Conservation (phyloP, 192 early-diverging fungal genomes). For the Podila minutissima region DNA sequence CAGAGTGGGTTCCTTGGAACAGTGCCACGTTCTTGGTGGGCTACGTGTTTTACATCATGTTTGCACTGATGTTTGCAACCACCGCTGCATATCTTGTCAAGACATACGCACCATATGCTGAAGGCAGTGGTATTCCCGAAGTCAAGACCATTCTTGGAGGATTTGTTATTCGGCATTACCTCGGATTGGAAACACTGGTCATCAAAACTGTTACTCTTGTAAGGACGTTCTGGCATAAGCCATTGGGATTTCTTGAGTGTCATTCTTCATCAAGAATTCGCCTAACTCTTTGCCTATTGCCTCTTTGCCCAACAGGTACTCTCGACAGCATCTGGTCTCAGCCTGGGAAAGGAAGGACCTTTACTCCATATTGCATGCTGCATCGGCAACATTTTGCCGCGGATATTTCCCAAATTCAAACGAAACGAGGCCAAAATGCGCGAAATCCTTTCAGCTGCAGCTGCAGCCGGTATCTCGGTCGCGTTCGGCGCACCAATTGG, state of each 20-base stretch:
- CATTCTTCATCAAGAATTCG: too few species aligned
- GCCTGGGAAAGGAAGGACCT: slow-evolving; percentile 93
- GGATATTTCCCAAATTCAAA: slow-evolving; percentile 91
- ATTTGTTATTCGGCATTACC: slow-evolving; percentile 93
- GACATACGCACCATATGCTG: slow-evolving; percentile 78
- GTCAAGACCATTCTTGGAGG: slow-evolving; percentile 95
- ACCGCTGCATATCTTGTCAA: slow-evolving; percentile 63
- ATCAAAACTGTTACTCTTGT: slow-evolving; percentile 93
- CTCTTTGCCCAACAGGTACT: slow-evolving; percentile 58
- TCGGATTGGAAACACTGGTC: slow-evolving; percentile 88
- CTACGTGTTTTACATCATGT: slow-evolving; percentile 57
- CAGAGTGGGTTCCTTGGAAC: slow-evolving; percentile 55
- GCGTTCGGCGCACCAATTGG: slow-evolving; percentile 98
- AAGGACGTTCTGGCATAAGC: slow-evolving; percentile 11
- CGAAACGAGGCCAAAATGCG: slow-evolving; percentile 93
- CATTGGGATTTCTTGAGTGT: too few species aligned
- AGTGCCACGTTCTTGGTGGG: slow-evolving; percentile 49
- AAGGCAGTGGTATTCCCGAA: slow-evolving; percentile 96
- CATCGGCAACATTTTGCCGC: slow-evolving; percentile 85
- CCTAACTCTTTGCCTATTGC: background rate
- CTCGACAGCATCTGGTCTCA: slow-evolving; percentile 85
- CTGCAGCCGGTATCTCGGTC: slow-evolving; percentile 92
- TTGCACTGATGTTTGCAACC: slow-evolving; percentile 55
- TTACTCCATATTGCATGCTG: slow-evolving; percentile 94
- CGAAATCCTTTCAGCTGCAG: slow-evolving; percentile 92